Percentiles rank a stretch among this genome's conserved stretches.
Evolutionary conservation across 1,284 basidiomycete genomes (phyloP).

Genomic region (Boletellus deceptivus): DNA sequence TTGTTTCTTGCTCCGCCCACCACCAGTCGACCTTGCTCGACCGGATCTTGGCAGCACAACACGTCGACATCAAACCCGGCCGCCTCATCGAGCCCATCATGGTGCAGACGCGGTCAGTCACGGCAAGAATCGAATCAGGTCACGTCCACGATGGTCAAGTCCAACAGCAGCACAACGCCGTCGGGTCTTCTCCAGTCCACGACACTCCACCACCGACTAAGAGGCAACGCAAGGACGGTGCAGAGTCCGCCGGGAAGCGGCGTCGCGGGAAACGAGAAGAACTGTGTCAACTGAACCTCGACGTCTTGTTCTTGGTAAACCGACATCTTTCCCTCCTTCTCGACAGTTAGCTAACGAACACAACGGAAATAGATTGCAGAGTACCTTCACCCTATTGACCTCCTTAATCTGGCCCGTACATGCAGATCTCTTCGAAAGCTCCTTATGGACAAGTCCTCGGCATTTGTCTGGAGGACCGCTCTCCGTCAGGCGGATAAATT

Average conservation of each 20-base stretch:
- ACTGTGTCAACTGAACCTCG: slow-evolving; percentile 21
- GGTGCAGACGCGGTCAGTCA: no score
- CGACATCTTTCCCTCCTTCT: background rate
- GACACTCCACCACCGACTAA: background rate
- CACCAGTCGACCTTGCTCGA: no score
- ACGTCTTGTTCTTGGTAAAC: slow-evolving; percentile 19
- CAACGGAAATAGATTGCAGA: no score
- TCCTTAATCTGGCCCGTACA: slow-evolving; percentile 21
- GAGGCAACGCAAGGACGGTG: background rate
- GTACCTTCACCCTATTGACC: slow-evolving; percentile 18
- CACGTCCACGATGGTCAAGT: no score
- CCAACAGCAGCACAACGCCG: no score
- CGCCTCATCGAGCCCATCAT: no score
- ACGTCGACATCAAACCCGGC: no score
- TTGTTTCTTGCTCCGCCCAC: no score
- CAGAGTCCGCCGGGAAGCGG: slow-evolving; percentile 4
- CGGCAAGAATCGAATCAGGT: no score
- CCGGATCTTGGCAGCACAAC: no score
- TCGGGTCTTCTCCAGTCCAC: no score
- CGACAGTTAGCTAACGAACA: background rate
- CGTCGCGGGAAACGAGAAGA: slow-evolving; percentile 8
- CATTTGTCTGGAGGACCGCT: slow-evolving; percentile 16
- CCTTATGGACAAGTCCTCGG: slow-evolving; percentile 16
- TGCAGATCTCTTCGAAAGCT: slow-evolving; percentile 17
- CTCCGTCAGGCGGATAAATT: slow-evolving; percentile 7